Evolutionary conservation across 2,329 filamentous ascomycete species (phyloP), one percentile per base, ranked within the genome.

Genomic region (Juglanconis juglandina): DNA sequence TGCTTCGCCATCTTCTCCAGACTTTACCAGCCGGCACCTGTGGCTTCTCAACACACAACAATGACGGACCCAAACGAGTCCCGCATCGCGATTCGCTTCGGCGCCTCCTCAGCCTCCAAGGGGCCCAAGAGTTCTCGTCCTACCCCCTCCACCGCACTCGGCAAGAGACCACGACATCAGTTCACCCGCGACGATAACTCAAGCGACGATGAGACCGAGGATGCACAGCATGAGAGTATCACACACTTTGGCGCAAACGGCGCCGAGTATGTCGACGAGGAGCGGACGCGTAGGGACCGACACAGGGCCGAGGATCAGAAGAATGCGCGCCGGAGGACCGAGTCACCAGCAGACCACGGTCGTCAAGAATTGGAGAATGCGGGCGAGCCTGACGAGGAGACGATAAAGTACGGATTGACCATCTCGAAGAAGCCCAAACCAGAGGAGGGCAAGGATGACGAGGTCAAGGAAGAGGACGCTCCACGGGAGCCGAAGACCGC

Each of bases 61-160:
- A 81, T 81, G 78, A 66, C 76, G 10, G 70, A 75, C 44, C 66
- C 72, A 48, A 70, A 67, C 58, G 71, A 71, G 48, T 64, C 73
- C 11, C 75, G 79, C 33, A 81, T 83, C 67, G 79, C 80, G 63
- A 82, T 83, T 51, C 81, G 78, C 58, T 76, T 83, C 44, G 76
- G 78, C 41, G 64, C 71, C 6, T 68, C 71, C 9, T 68, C 14
- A 32, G 51, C 53, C 47, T 47, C 69, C 33, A 70, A 67, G 33
- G 54, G 44, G 17, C 44, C 66, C 17, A 68, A 66, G 42, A 55
- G 42, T 10, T 62, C 67, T 24, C 73, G 72, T 14, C 66, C 71
- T 8, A 69, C 72, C 14, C 77, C 77, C 3, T 69, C 77, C 0
- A 79, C 79, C 4, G 67, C 73, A 4, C 70, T 84, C 13, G 81